Conservation (phyloP, 1,139 yeast species). For the Tardiomyces blankii region DNA sequence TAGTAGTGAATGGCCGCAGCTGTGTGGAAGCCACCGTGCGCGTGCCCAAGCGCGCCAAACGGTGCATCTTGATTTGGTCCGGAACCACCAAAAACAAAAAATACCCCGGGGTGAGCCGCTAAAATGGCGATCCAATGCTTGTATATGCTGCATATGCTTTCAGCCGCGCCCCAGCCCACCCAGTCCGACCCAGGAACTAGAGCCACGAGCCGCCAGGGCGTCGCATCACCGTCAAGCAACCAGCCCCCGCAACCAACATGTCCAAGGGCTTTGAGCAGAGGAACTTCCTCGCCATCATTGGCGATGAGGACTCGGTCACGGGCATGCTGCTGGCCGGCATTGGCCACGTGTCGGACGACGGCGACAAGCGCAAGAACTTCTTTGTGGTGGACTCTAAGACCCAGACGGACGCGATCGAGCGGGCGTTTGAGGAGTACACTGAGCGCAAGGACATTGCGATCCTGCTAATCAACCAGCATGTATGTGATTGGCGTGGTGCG, state of each 20-base stretch:
- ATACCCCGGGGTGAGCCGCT: no score
- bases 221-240: not conserved
- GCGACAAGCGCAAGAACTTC: slow-evolving; percentile 64
- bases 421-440: slow-evolving; percentile 68
- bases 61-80: no score
- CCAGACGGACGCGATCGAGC: slow-evolving; percentile 60
- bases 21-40: no score
- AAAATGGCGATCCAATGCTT: no score
- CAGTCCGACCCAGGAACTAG: no score
- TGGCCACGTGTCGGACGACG: slow-evolving; percentile 60
- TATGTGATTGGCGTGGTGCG: slow-evolving; percentile 4
- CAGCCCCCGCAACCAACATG: slow-evolving; percentile 2
- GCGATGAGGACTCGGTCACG: slow-evolving; percentile 95
- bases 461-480: slow-evolving; percentile 82
- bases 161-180: no score
- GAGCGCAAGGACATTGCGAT: slow-evolving; percentile 86
- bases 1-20: not conserved
- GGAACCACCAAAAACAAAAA: no score
- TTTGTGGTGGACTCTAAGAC: slow-evolving; percentile 76
- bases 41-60: no score
- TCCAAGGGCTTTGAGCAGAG: slow-evolving; percentile 40
- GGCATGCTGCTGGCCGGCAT: slow-evolving; percentile 93
- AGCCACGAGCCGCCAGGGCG: no score
- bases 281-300: slow-evolving; percentile 79
- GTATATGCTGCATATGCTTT: no score